Evolutionary conservation across 352 stramenopile genomes (phyloP), one percentile per base, ranked within the genome.

Genomic region (Pythium vanterpoolii): DNA sequence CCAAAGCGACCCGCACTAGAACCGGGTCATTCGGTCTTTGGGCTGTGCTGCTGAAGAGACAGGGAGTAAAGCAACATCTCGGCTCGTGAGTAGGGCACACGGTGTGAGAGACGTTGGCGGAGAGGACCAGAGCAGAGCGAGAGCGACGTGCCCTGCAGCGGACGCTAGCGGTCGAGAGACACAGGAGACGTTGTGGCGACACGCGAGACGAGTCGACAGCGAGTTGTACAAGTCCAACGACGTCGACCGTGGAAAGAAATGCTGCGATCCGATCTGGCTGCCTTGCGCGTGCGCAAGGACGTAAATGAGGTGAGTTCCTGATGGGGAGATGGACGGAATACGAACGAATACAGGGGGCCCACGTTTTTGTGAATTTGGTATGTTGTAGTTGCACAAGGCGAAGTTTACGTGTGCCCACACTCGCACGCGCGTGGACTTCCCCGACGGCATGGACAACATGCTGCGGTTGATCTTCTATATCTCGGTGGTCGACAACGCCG

Each of bases 361-460:
- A 19, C n/a, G 13, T 59, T 53, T 57, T 26, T 48, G 34, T 18
- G 34, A 21, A 42, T 21, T n/a, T 16, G 14, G 14, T 9, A 16
- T 38, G 44, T 66, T 59, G 9, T 21, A 90, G 86, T 61, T 95
- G 39, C 73, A 80, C 33, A 95, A 93, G 60, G 80, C 73, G 46
- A 92, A 90, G 53, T 93, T 86, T 45, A 88, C 78, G 21, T 93
- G 82, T 66, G 72, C 45, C 23, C 82, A 93, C 61, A 81, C 78
- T n/a, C 82, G 62, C 24, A 95, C 86, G 56, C 79, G 78, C 27
- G 79, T 95, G 40, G 86, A 95, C 44, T 95, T 95, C 52, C 85
- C 86, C 0, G 86, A 95, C 58, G 83, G 86, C 27, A 57, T 73
- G 3, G 71, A 91, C 56, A 95, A 95, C 55, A 89, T 95, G 77